Evolutionary conservation across 2,329 filamentous ascomycete genomes (phyloP).

Genomic region (Pseudogymnoascus sp.): DNA sequence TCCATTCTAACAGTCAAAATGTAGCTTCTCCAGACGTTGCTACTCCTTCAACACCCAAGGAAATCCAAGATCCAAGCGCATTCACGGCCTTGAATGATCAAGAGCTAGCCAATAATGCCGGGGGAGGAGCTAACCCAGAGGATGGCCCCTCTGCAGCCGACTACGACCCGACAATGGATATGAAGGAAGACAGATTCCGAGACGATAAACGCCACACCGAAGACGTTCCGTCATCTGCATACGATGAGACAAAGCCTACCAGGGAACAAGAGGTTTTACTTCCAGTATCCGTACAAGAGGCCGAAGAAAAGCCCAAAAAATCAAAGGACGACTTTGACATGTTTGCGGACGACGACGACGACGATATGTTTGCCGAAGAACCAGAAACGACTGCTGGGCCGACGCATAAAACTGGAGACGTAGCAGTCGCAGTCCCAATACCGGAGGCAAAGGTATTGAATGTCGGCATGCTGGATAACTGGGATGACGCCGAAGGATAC

Average conservation of each 20-base stretch:
- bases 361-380: constrained; percentile 55
- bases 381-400: constrained; percentile 34
- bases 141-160: constrained; percentile 87
- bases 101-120: constrained; percentile 53
- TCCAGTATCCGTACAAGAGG: constrained; percentile 27
- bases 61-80: constrained; percentile 28
- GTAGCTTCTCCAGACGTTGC: constrained; percentile 27
- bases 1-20: constrained; percentile 14
- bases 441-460: constrained; percentile 49
- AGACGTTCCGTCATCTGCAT: constrained; percentile 45
- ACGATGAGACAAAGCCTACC: constrained; percentile 50
- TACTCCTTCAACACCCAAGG: constrained; percentile 29
- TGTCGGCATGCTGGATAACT: constrained; percentile 79
- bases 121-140: constrained; percentile 36
- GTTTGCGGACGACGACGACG: constrained; percentile 77
- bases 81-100: constrained; percentile 61
- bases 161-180: constrained; percentile 83
- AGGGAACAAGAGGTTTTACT: constrained; percentile 45
- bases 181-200: constrained; percentile 72
- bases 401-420: constrained; percentile 35
- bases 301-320: constrained; percentile 33
- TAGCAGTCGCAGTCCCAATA: constrained; percentile 40
- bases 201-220: constrained; percentile 58
- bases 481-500: constrained; percentile 91
- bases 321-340: constrained; percentile 68